Percentiles rank a stretch among this genome's conserved stretches.
phyloP scores from a whole-genome alignment of 768 basidiomycete genomes.

The Chalciporus piperatus region DNA sequence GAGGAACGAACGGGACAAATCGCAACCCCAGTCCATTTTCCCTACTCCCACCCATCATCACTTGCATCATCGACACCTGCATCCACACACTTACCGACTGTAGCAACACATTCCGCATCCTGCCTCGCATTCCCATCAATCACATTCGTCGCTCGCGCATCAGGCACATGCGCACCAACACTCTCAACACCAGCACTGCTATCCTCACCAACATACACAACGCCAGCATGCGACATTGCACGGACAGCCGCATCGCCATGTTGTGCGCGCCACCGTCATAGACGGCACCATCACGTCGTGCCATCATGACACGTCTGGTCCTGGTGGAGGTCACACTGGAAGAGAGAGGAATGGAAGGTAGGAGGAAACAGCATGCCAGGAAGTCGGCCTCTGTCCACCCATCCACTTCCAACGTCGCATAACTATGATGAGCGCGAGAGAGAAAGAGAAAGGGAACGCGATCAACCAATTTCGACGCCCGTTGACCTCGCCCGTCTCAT shows the following conservation, averaged over 20 bases:
- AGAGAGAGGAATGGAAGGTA: constrained; percentile 34
- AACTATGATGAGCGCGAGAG: constrained; percentile 22
- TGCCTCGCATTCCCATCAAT: constrained; percentile 17
- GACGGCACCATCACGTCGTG: no score
- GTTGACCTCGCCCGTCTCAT: constrained; percentile 51
- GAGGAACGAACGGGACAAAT: constrained; percentile 24
- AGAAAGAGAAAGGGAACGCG: constrained; percentile 44
- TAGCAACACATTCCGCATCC: constrained; percentile 19
- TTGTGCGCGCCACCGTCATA: constrained; percentile 37
- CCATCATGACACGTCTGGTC: no score
- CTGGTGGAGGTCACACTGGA: constrained; percentile 37
- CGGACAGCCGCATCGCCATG: constrained; percentile 27
- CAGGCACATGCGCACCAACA: constrained; percentile 33
- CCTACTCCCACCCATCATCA: constrained; percentile 29
- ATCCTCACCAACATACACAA: constrained; percentile 24
- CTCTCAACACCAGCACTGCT: constrained; percentile 28
- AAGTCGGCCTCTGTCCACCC: constrained; percentile 39
- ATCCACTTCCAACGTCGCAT: constrained; percentile 29
- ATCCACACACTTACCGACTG: constrained; percentile 36
- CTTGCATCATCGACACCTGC: constrained; percentile 31
- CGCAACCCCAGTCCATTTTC: constrained; percentile 23
- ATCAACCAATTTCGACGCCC: constrained; percentile 51
- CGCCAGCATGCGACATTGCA: constrained; percentile 30
- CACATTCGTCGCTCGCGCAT: constrained; percentile 26
- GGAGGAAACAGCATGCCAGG: constrained; percentile 25